Base-by-base conservation (phyloP, 352 stramenopile genomes). In the Thalassiosira oceanica region DNA sequence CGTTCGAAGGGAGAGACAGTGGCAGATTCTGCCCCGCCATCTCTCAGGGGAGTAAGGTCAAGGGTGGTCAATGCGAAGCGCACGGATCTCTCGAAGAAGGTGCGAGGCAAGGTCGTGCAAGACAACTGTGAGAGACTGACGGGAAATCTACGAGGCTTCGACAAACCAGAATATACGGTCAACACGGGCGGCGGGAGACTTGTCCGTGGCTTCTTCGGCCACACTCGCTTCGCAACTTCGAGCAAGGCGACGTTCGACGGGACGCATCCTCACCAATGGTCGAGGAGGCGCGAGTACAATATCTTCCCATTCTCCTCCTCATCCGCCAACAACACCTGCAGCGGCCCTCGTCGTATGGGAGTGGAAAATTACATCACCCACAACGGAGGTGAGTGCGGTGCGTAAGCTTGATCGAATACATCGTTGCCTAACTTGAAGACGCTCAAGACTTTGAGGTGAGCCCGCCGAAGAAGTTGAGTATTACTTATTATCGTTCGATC, bases 11-110 rank as follows among this genome's bases (percentile, higher is more conserved):
- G 8, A 8, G 8, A 24, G 2, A 21, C 24, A 21, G 2, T 13
- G 4, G 27, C 45, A 15, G 16, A 24, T 1, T 28, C 10, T 27
- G 11, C 43, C 4, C 16, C 35, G 31, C 57, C 57, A 7, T 20
- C 35, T 10, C 26, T 61, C 1, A 27, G 21, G 1, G 60, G 60
- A 3, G 35, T 41, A 49, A 61, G 84, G 23, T 77, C 45, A 24
- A 67, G 85, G 16, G 76, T 88, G 8, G 80, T 92, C 15, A 92
- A 92, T 55, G 56, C 71, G 42, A 92, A 92, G 63, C 67, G 85
- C 15, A 85, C 77, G 1, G 78, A 82, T 51, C 52, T 92, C 13
- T 80, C 58, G 29, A 66, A 81, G 31, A 42, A 73, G 7, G 21
- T 92, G 8, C 69, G 83, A 26, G 44, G 45, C 5, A 73, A 80